Base-by-base conservation (phyloP, 352 stramenopile genomes). In the Globisporangium sylvaticum region DNA sequence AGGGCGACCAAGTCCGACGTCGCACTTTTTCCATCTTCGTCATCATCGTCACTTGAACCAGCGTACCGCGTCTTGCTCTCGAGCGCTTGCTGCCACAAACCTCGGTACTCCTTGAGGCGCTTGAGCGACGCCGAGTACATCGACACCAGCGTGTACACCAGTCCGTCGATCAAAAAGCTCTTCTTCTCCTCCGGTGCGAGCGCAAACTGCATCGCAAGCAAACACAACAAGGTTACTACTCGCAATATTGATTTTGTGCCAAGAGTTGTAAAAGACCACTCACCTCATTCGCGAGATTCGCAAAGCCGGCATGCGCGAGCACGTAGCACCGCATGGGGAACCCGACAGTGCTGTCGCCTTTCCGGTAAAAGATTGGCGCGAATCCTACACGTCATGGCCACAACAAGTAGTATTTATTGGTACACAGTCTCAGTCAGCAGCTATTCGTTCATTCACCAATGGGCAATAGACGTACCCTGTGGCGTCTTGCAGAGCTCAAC, bases 231-330 rank as follows among this genome's bases (percentile, higher is more conserved):
- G 4, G 10, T 56, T 56, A 56, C 10, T 4, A 3, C 32, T 10
- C 10, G 2, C 10, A 14, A 8, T 9, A 8, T 10, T 39, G 32
- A 39, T 14, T 14, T 39, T 39, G 32, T 14, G 32, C 9, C 32
- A 39, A 10, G 10, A 14, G n/a, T 39, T 39, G 12, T 10, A 10
- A 10, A 12, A 5, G 18, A n/a, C 14, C 42, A 55, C 61, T 2
- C 64, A 90, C 81, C 73, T 86, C 73, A 59, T 86, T 88, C 5
- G 79, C 68, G 58, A 89, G 77, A 3, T 71, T 24, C 0, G 81
- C 66, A 55, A 91, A 69, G 0, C 80, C 81, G 5, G 81, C 63
- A 66, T 89, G 70, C 5, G 77, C 76, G 3, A 91, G 66, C 37
- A 91, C 68, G 0, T 87, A 65, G 9, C 71, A 70, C 39, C 20